Evolutionary conservation across 1,284 basidiomycete species (phyloP).

Genomic region (Sparassis latifolia): DNA sequence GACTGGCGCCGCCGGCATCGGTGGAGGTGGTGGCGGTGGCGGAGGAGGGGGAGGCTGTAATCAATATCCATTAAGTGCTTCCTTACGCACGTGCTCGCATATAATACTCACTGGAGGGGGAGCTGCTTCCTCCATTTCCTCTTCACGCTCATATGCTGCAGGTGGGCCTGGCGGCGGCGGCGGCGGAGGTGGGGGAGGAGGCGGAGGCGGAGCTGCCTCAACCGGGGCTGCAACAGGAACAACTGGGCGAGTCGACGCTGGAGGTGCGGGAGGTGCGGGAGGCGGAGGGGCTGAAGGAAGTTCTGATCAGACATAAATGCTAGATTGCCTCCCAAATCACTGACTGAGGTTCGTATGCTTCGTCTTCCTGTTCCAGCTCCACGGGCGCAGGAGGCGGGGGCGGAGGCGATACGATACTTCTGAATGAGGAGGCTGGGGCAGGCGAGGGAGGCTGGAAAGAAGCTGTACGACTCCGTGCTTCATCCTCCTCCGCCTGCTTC

Average conservation of each 20-base stretch:
- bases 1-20: conserved; percentile 21
- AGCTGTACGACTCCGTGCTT: conserved; percentile 58
- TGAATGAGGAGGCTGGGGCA: conserved; percentile 16
- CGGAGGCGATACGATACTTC: conserved; percentile 25
- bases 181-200: conserved; percentile 30
- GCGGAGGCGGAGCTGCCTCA: conserved; percentile 22
- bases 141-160: conserved; percentile 4
- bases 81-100: too few species aligned
- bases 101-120: conserved; percentile 5
- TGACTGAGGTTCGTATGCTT: conserved; percentile 5
- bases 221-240: conserved; percentile 25
- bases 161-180: conserved; percentile 24
- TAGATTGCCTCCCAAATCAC: too few species aligned
- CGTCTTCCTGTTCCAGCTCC: conserved; percentile 25
- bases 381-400: conserved; percentile 24
- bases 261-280: conserved; percentile 24
- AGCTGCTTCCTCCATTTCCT: conserved; percentile 15
- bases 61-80: too few species aligned
- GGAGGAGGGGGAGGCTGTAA: too few species aligned
- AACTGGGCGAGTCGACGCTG: conserved; percentile 25
- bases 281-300: conserved; percentile 28
- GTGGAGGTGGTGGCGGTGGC: conserved; percentile 26
- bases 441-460: conserved; percentile 30
- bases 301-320: neutral
- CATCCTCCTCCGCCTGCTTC: conserved; percentile 80